Conservation (phyloP, 202 grass and related monocot species). For the Brachypodium distachyon region DNA sequence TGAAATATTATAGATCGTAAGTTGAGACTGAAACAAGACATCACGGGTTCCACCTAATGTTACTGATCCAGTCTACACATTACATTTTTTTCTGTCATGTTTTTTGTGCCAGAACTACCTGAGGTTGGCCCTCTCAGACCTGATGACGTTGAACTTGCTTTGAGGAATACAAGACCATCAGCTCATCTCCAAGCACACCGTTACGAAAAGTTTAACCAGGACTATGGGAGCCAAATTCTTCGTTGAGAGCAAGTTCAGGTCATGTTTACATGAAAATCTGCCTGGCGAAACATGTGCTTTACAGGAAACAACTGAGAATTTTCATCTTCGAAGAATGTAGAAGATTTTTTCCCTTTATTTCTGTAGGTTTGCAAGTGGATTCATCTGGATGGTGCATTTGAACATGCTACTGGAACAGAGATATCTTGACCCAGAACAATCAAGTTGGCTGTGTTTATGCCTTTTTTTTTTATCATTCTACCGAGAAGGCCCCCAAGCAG, state of each 20-base stretch:
- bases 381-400: not conserved
- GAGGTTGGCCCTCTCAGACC: conserved; percentile 64
- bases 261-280: not conserved
- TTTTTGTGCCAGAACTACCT: conserved; percentile 41
- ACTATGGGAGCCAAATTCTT: conserved; percentile 80
- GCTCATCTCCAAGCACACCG: conserved; percentile 80
- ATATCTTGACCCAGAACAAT: not conserved
- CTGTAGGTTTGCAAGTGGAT: not conserved
- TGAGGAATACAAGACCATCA: conserved; percentile 81
- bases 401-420: not conserved
- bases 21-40: not conserved
- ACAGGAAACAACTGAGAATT: not conserved
- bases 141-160: conserved; percentile 63
- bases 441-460: not conserved
- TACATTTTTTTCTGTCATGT: not conserved
- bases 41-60: not conserved
- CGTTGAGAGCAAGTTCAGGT: conserved; percentile 18
- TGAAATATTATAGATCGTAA: not conserved
- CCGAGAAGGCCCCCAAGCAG: not conserved
- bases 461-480: not conserved
- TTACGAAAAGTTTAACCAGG: conserved; percentile 82
- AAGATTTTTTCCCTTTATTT: not conserved
- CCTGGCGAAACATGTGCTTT: not conserved
- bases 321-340: not conserved
- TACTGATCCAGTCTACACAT: not conserved